Conservation (phyloP, 306 rosid genomes). For the Morella rubra region DNA sequence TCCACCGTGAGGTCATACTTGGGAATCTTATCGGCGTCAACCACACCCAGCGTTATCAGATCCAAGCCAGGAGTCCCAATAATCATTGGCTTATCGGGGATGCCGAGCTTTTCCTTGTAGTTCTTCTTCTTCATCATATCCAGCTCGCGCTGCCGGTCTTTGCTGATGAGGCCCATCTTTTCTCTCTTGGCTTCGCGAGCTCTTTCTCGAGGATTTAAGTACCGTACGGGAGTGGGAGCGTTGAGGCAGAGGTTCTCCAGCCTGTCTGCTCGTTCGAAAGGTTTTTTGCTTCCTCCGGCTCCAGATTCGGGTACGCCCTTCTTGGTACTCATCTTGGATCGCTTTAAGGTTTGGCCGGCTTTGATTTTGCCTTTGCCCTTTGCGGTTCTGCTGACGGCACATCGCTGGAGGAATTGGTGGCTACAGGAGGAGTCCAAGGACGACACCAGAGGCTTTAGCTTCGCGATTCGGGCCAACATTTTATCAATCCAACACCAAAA, state of each 20-base stretch:
- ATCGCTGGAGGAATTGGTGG: slow-evolving; percentile 42
- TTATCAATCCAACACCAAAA: not conserved
- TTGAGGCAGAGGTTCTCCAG: not conserved
- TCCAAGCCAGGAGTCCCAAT: slow-evolving; percentile 13
- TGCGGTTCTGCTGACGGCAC: slow-evolving; percentile 54
- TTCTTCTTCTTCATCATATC: not conserved
- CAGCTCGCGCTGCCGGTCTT: slow-evolving; percentile 10
- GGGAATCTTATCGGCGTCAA: not conserved
- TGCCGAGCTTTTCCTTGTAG: not conserved
- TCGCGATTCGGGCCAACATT: slow-evolving; percentile 1
- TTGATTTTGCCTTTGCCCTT: slow-evolving; percentile 50
- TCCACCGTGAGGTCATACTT: slow-evolving; percentile 34
- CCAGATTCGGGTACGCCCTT: not conserved
- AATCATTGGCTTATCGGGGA: not conserved
- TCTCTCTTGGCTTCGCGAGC: slow-evolving; percentile 4
- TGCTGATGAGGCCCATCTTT: slow-evolving; percentile 6
- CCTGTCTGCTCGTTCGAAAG: slow-evolving; percentile 1
- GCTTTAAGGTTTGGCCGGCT: slow-evolving; percentile 36
- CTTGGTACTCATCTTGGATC: slow-evolving; percentile 38
- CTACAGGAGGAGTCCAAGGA: slow-evolving; percentile 15
- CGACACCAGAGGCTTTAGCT: slow-evolving; percentile 23
- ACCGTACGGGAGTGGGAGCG: slow-evolving; percentile 6
- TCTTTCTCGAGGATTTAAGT: not conserved
- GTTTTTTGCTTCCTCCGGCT: slow-evolving; percentile 1
- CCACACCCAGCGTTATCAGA: slow-evolving; percentile 1